These are phyloP conservation scores for Globisporangium iwayamae DNA, from an alignment of 352 stramenopile genomes.

Conservation along the genomic window DNA sequence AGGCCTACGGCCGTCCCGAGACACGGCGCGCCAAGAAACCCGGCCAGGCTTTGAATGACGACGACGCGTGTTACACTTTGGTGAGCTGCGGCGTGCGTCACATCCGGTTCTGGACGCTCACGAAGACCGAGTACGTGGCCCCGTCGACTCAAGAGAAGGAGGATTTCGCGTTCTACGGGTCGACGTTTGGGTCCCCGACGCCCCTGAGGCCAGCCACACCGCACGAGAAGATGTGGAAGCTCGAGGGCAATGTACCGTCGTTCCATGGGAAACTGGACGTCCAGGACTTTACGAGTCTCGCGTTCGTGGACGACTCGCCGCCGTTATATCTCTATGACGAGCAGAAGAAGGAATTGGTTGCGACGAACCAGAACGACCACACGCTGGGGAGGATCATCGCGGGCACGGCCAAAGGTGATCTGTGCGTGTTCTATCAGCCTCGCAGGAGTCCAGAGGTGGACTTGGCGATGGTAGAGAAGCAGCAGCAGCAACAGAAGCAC, in stretches of 20 bases:
- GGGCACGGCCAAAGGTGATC: constrained; percentile 57
- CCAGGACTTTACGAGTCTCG: constrained; percentile 66
- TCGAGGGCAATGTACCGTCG: constrained; percentile 69
- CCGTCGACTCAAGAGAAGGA: constrained; percentile 40
- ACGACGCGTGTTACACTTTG: constrained; percentile 67
- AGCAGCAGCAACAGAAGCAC: constrained; percentile 6
- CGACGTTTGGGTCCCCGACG: constrained; percentile 50
- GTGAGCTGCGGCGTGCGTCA: constrained; percentile 70
- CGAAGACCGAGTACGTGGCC: constrained; percentile 46
- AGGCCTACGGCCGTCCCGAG: constrained; percentile 61
- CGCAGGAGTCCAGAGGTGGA: constrained; percentile 34
- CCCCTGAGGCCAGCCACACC: constrained; percentile 46
- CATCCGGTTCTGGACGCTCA: constrained; percentile 74
- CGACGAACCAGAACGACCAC: constrained; percentile 44
- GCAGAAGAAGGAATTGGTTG: constrained; percentile 34
- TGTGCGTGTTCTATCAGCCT: constrained; percentile 70
- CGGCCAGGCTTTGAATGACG: constrained; percentile 63
- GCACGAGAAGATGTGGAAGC: constrained; percentile 65
- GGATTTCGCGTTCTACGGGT: constrained; percentile 59
- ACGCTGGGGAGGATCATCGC: constrained; percentile 57
- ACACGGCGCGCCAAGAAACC: constrained; percentile 41
- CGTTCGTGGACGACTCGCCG: constrained; percentile 68
- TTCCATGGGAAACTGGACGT: constrained; percentile 65
- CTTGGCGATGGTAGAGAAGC: constrained; percentile 18
- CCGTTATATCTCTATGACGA: constrained; percentile 60